phyloP scores from a whole-genome alignment of 768 basidiomycete genomes.

The Mycena rebaudengoi region DNA sequence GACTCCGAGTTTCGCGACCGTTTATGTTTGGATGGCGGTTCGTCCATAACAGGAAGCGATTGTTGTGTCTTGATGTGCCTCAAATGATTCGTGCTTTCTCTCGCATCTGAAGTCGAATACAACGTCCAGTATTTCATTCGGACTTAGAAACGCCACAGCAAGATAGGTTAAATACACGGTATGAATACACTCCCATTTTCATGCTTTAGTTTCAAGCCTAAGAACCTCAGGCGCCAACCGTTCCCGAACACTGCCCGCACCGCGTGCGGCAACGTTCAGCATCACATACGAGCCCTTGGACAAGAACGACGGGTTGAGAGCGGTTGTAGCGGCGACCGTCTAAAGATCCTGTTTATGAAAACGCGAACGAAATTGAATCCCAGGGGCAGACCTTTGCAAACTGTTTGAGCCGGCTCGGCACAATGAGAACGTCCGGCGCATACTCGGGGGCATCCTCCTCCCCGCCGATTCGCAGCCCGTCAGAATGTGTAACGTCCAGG shows the following conservation, averaged over 20 bases:
- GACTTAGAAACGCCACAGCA: too few species aligned
- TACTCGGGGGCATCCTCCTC: slow-evolving; percentile 49
- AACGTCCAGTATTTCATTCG: too few species aligned
- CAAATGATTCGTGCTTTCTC: too few species aligned
- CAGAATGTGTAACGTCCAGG: slow-evolving; percentile 85
- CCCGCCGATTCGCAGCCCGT: slow-evolving; percentile 45
- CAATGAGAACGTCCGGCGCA: slow-evolving; percentile 84
- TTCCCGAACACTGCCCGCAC: neutral
- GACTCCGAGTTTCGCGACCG: slow-evolving; percentile 41
- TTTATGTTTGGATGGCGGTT: slow-evolving; percentile 39
- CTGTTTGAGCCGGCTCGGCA: slow-evolving; percentile 89
- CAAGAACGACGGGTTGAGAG: slow-evolving; percentile 89
- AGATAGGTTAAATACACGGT: too few species aligned
- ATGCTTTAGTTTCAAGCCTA: too few species aligned
- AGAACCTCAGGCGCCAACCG: slow-evolving; percentile 7
- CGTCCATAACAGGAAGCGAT: slow-evolving; percentile 25
- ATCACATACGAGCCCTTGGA: slow-evolving; percentile 65
- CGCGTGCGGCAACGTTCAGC: slow-evolving; percentile 45
- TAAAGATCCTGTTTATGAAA: slow-evolving; percentile 36
- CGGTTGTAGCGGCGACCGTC: slow-evolving; percentile 79
- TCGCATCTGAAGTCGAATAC: too few species aligned
- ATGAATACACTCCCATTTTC: too few species aligned
- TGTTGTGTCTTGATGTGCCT: neutral
- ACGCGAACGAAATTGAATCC: neutral
- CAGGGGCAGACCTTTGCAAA: slow-evolving; percentile 77